These are phyloP conservation scores for Apiospora malaysiana DNA, from an alignment of 2,329 filamentous ascomycete species.

Conservation along the genomic window DNA sequence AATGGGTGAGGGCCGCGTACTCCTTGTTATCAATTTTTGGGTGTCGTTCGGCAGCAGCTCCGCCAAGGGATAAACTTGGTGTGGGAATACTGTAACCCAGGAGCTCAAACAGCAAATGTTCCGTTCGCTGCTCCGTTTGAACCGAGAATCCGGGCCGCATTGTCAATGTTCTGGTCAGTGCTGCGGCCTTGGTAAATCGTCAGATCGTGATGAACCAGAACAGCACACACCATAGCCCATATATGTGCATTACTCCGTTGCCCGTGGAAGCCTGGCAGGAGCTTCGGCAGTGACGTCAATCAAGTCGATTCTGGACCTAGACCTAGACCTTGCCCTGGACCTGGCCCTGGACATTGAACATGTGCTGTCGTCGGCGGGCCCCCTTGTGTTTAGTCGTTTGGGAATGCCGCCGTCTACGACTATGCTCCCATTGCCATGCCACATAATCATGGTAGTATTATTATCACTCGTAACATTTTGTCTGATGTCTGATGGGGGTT, in stretches of 20 bases:
- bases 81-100: constrained; percentile 1
- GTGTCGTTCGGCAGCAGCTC: neutral
- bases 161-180: neutral
- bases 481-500: too few species aligned
- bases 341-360: neutral
- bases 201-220: neutral
- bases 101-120: constrained; percentile 3
- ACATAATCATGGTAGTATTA: too few species aligned
- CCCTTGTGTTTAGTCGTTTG: neutral
- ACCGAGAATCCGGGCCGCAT: neutral
- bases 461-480: neutral
- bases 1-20: constrained; percentile 4
- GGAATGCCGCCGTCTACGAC: neutral
- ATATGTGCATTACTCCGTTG: too few species aligned
- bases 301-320: neutral
- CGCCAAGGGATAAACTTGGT: neutral
- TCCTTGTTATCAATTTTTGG: constrained; percentile 10
- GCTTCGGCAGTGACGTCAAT: neutral
- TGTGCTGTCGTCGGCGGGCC: constrained; percentile 5
- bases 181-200: neutral
- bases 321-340: too few species aligned
- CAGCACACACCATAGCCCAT: neutral
- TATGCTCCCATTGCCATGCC: neutral
- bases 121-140: constrained; percentile 4
- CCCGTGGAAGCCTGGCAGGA: neutral